These are phyloP conservation scores for Pythium rhizo-oryzae DNA, from an alignment of 352 stramenopile genomes.

Conservation along the genomic window DNA sequence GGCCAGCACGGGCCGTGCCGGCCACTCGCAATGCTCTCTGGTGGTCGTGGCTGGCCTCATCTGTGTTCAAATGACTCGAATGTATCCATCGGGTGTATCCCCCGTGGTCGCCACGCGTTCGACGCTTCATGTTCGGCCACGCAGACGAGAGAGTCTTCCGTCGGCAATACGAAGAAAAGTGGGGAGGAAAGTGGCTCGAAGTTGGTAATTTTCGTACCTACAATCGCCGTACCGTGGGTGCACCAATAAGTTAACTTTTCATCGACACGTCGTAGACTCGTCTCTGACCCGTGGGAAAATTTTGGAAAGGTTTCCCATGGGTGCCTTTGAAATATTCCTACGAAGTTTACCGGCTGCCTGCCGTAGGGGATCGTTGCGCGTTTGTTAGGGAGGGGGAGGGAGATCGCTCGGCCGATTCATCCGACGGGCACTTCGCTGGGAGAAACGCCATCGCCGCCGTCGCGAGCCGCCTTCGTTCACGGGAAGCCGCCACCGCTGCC, in stretches of 20 bases:
- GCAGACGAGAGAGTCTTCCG: too few species aligned
- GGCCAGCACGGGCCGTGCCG: neutral
- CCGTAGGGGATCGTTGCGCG: conserved; percentile 3
- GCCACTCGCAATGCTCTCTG: conserved; percentile 12
- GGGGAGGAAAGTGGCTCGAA: neutral
- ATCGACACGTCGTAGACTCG: neutral
- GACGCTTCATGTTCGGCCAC: neutral
- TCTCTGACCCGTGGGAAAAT: neutral
- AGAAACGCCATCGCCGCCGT: too few species aligned
- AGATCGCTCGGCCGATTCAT: conserved; percentile 7
- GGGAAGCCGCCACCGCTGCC: neutral
- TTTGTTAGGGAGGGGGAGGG: conserved; percentile 1
- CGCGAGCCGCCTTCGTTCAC: too few species aligned
- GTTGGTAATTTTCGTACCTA: neutral
- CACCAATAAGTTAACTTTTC: conserved; percentile 3
- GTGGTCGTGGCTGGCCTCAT: neutral
- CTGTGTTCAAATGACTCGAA: neutral
- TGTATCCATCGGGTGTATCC: conserved; percentile 11
- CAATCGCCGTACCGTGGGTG: conserved; percentile 3
- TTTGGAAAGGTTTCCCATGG: neutral
- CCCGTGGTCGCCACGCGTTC: neutral
- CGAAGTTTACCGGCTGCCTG: neutral
- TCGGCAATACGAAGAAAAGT: neutral
- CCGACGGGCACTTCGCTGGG: conserved; percentile 4
- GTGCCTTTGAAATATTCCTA: neutral